These are phyloP conservation scores for Saturnispora gosingensis DNA, from an alignment of 805 yeast species.

Conservation along the genomic window DNA sequence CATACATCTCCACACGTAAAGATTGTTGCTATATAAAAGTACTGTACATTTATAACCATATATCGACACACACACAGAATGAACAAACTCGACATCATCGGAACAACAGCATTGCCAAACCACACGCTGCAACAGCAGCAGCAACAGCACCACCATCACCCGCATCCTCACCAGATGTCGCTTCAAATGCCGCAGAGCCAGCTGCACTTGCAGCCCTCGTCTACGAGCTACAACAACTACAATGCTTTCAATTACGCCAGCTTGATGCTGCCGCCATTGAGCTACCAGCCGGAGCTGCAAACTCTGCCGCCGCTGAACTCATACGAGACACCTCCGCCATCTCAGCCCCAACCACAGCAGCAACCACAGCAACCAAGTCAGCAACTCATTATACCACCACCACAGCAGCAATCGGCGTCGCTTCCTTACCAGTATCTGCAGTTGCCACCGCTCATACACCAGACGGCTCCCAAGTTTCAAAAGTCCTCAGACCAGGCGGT, in stretches of 20 bases:
- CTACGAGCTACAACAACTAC: not conserved
- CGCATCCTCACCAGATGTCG: not conserved
- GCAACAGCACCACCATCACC: not conserved
- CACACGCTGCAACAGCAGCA: not conserved
- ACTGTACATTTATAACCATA: not conserved
- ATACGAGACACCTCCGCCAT: not conserved
- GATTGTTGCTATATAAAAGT: not conserved
- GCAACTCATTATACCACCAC: not conserved
- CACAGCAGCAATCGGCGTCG: not conserved
- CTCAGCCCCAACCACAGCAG: conserved; percentile 8
- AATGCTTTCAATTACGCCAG: not conserved
- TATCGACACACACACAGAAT: not conserved
- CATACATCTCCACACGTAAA: not conserved
- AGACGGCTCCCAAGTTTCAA: not conserved
- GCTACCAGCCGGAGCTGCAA: not conserved
- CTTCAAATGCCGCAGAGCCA: conserved; percentile 1
- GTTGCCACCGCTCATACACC: conserved; percentile 1
- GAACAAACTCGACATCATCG: not conserved
- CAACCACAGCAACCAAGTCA: not conserved
- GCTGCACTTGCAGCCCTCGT: not conserved
- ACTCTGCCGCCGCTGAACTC: not conserved
- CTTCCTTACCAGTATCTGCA: not conserved
- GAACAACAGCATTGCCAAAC: not conserved
- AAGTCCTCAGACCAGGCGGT: not conserved
- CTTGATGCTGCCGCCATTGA: not conserved